Percentiles rank a stretch among this genome's conserved stretches.
phyloP scores from a whole-genome alignment of 2,329 filamentous ascomycete species.

The Hymenoscyphus infarciens region DNA sequence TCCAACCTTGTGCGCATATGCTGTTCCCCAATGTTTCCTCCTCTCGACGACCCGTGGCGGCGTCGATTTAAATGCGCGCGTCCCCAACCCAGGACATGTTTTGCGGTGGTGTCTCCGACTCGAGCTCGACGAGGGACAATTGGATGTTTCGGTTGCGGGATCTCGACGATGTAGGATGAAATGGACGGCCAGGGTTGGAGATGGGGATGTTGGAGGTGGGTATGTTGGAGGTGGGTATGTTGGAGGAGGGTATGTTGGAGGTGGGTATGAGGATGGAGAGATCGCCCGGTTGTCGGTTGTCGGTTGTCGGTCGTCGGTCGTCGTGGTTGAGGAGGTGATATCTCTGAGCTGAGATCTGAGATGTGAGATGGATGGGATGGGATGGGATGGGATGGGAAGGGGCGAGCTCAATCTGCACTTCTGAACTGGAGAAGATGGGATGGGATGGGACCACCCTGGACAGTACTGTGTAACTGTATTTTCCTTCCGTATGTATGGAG shows the following conservation, averaged over 20 bases:
- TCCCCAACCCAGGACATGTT: constrained; percentile 1
- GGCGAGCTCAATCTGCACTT: too few relatives aligned
- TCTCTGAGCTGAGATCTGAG: background rate
- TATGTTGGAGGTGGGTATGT: background rate
- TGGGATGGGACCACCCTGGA: too few relatives aligned
- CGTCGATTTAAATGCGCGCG: constrained; percentile 1
- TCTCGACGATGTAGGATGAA: background rate
- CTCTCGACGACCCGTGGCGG: constrained; percentile 1
- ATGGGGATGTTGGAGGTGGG: background rate
- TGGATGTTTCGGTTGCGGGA: background rate
- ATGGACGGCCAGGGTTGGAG: background rate
- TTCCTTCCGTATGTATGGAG: too few relatives aligned
- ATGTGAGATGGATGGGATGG: too few relatives aligned
- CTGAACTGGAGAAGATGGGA: too few relatives aligned
- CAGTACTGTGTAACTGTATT: too few relatives aligned
- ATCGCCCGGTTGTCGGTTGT: background rate
- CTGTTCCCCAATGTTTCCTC: background rate
- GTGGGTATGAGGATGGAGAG: background rate
- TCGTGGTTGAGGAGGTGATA: background rate
- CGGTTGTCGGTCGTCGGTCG: background rate
- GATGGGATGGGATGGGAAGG: background rate
- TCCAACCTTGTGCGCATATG: background rate
- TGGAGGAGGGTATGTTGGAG: background rate
- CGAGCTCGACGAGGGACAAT: background rate
- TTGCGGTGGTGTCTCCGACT: background rate